phyloP scores from a whole-genome alignment of 2,329 filamentous ascomycete species.

The Botrytis byssoidea region DNA sequence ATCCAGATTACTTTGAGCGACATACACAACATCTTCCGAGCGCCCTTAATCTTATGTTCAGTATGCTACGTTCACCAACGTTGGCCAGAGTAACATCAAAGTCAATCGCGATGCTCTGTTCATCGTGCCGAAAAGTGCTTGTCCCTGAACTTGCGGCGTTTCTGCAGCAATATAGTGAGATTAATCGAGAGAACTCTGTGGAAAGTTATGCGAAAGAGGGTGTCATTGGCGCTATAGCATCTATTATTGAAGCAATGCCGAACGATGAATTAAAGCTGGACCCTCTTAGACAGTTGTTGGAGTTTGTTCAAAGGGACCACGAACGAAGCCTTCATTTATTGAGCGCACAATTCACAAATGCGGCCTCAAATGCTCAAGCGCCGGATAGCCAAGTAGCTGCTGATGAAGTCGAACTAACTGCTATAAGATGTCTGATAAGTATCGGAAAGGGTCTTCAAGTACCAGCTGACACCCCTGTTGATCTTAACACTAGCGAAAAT shows the following conservation, averaged over 20 bases:
- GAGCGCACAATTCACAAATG: constrained; percentile 1
- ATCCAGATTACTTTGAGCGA: constrained; percentile 73
- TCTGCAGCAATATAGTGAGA: constrained; percentile 66
- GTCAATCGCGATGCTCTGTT: constrained; percentile 72
- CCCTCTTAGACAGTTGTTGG: constrained; percentile 57
- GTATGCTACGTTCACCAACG: constrained; percentile 59
- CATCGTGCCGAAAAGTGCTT: constrained; percentile 69
- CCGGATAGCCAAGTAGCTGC: constrained; percentile 16
- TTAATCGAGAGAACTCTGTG: constrained; percentile 57
- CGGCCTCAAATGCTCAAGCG: neutral
- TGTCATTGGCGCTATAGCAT: constrained; percentile 70
- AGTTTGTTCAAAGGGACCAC: constrained; percentile 63
- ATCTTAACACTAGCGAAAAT: constrained; percentile 56
- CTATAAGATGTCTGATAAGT: constrained; percentile 65
- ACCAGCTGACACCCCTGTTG: constrained; percentile 63
- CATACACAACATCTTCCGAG: constrained; percentile 65
- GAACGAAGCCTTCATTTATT: constrained; percentile 40
- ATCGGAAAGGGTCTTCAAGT: constrained; percentile 73
- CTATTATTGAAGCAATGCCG: constrained; percentile 70
- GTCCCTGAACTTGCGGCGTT: constrained; percentile 66
- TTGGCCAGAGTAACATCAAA: constrained; percentile 69
- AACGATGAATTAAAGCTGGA: constrained; percentile 54
- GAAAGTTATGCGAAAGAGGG: constrained; percentile 71
- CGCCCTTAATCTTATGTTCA: constrained; percentile 73
- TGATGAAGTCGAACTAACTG: constrained; percentile 43